These are phyloP conservation scores for Tritrichomonas foetus DNA, from an alignment of 208 protist species.

Conservation along the genomic window DNA sequence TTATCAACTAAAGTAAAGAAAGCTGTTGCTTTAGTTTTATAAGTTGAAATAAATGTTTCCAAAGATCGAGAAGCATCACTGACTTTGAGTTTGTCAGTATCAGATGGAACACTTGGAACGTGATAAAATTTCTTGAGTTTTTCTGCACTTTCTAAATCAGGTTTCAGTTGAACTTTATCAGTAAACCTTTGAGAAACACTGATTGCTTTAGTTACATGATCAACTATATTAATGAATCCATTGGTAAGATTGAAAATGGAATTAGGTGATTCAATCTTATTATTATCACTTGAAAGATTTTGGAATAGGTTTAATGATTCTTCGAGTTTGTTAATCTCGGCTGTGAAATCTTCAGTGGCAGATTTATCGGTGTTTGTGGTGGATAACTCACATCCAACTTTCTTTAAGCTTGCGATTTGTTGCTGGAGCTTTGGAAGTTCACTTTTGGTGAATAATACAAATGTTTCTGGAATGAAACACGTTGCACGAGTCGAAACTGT, in stretches of 20 bases:
- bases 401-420: background rate
- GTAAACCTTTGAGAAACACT: background rate
- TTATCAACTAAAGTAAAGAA: background rate
- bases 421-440: background rate
- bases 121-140: background rate
- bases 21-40: background rate
- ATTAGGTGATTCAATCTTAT: background rate
- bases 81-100: background rate
- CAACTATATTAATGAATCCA: background rate
- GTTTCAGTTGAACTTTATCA: background rate
- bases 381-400: no score
- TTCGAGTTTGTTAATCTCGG: background rate
- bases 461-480: slow-evolving; percentile 2
- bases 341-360: background rate
- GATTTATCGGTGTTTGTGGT: background rate
- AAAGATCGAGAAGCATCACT: background rate
- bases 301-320: background rate
- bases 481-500: background rate
- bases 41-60: background rate
- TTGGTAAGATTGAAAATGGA: background rate
- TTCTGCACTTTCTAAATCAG: slow-evolving; percentile 33
- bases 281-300: background rate
- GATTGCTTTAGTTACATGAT: background rate
- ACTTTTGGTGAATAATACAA: background rate
- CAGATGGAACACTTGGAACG: background rate